These are phyloP conservation scores for Daldinia concentrica DNA, from an alignment of 495 filamentous ascomycete species.

Conservation along the genomic window DNA sequence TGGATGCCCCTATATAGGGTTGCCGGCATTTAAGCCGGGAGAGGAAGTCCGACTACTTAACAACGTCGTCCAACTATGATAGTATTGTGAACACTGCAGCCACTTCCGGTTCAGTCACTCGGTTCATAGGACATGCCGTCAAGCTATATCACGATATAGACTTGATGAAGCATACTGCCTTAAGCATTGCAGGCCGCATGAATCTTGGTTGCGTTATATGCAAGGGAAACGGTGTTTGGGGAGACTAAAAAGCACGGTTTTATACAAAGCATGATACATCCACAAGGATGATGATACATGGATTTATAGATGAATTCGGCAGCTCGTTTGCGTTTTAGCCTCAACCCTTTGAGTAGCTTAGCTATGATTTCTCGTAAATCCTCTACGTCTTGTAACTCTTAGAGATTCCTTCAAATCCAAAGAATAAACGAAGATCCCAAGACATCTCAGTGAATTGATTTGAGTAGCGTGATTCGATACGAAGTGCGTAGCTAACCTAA, in stretches of 20 bases:
- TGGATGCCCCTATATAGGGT: conserved; percentile 90
- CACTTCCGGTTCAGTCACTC: not conserved
- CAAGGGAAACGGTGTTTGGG: conserved; percentile 20
- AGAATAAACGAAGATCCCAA: no score
- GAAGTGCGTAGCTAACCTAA: no score
- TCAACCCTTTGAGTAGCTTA: not conserved
- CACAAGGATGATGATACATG: not conserved
- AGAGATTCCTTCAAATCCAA: no score
- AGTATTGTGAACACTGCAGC: not conserved
- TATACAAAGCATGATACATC: not conserved
- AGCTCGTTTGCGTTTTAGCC: not conserved
- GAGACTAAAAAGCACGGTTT: conserved; percentile 16
- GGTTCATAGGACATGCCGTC: conserved; percentile 8
- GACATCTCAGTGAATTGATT: no score
- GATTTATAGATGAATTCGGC: not conserved
- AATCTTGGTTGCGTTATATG: not conserved
- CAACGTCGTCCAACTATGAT: conserved; percentile 84
- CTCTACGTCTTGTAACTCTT: no score
- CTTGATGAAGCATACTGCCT: not conserved
- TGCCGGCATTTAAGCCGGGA: conserved; percentile 95
- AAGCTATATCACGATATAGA: conserved; percentile 6
- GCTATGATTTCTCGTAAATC: not conserved
- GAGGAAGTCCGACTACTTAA: conserved; percentile 90
- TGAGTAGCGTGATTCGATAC: no score
- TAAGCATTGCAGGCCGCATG: conserved; percentile 7